Base-by-base conservation (phyloP, 2,329 filamentous ascomycete genomes). In the Mariannaea elegans region DNA sequence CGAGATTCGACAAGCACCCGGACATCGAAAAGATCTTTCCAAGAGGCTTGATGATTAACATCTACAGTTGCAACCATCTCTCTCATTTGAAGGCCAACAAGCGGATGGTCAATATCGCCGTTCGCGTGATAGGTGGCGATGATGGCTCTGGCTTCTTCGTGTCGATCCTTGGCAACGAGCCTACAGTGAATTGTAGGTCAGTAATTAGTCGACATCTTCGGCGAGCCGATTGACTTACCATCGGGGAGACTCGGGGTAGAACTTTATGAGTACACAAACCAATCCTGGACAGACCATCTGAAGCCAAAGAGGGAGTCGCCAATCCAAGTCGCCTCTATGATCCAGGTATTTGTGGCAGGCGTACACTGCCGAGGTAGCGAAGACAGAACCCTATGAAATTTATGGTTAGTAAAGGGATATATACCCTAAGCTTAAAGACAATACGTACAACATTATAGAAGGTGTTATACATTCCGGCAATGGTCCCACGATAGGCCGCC, bases 171-270 rank as follows among this genome's bases (percentile, higher is more conserved):
- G 13, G 56, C 56, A 47, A 59, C 56, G 27, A 59, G 56, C 56
- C 56, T 59, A 10, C 12, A n/a, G n/a, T 48, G 34, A 54, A 34
- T 4, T 23, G 24, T 4, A 21, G 19, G 5, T 41, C n/a, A 10
- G n/a, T 27, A 41, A 29, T 24, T 4, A 44, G 5, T 16, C 29
- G 16, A 47, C 2, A 10, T 48, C 24, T 18, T 14, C 6, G 14
- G 6, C 27, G 3, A 32, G 7, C 16, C 5, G 1, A n/a, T 21
- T 24, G 7, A 36, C 49, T 27, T 48, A 59, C 85, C 85, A 89
- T 57, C 87, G 75, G 4, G 87, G 87, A 19, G 83, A 86, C 68
- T 89, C 87, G 0, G 87, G 87, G 2, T 88, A 75, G 64, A 86
- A 79, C 47, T 80, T 84, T 7, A 80, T 56, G 8, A 54, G 12